Evolutionary conservation across 139 green algal genomes (phyloP), one percentile per base, ranked within the genome.

Genomic region (Edaphochlamys debaryana): DNA sequence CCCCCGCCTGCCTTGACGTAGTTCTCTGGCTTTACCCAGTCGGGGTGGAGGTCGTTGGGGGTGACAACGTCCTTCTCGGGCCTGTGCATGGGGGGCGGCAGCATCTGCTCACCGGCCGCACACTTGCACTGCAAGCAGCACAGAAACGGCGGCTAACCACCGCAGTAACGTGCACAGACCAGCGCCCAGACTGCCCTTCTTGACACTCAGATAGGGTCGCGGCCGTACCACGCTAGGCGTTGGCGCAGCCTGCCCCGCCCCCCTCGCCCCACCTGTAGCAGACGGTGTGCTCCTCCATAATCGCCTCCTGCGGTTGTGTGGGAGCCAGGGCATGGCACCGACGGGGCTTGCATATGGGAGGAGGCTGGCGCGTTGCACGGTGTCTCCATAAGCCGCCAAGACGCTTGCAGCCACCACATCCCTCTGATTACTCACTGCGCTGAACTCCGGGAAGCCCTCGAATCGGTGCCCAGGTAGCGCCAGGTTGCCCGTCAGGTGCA

Each of bases 371-470:
- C 9, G 45, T 9, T 54, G 45, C 11, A 54, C 45, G 25, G 52
- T 29, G 13, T 7, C n/a, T 63, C 23, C 54, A 29, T 3, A 23
- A 25, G 19, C 20, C 52, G 19, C 54, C 54, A 22, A 30, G 19
- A 17, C 8, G 34, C 67, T 56, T 54, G 27, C 15, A 17, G 71
- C 56, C 75, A 70, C 41, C 42, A 38, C 8, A 41, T 81, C 75
- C 29, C 37, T 29, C 41, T 63, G 1, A 11, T 50, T 42, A 30
- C 71, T 60, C 3, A 25, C 3, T 15, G 40, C 17, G 54, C 60
- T 60, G 40, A 81, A 81, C 19, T 42, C 75, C 5, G 20, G 27
- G 60, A 81, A 81, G 60, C n/a, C n/a, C n/a, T n/a, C n/a, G n/a
- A n/a, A n/a, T n/a, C 75, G 75, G 30, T 45, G 41, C 3, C 75